Conservation (phyloP, 1,284 basidiomycete genomes). For the Schizophyllum commune region DNA sequence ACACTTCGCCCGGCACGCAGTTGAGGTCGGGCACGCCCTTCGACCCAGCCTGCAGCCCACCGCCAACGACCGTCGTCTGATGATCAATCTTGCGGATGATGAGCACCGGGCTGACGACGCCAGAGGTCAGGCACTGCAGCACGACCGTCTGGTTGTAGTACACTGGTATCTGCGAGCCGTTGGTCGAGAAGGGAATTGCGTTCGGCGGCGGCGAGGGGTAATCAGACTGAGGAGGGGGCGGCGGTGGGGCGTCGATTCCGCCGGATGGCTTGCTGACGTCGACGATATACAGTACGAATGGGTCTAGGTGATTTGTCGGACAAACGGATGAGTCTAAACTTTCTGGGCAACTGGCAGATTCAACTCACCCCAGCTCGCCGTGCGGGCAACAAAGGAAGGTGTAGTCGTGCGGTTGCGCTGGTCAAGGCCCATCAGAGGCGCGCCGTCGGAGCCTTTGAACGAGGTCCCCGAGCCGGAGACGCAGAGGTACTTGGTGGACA, state of each 20-base stretch:
- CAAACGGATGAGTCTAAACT: constrained; percentile 12
- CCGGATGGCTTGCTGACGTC: constrained; percentile 76
- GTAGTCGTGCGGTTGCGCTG: constrained; percentile 62
- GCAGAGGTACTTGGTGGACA: constrained; percentile 93
- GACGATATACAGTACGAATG: constrained; percentile 94
- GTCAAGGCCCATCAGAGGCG: constrained; percentile 74
- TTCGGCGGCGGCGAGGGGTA: constrained; percentile 88
- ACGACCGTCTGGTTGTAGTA: constrained; percentile 97
- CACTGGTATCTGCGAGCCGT: constrained; percentile 75
- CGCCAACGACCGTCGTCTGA: constrained; percentile 84
- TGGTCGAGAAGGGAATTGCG: constrained; percentile 74
- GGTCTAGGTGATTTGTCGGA: constrained; percentile 40
- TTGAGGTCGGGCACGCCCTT: constrained; percentile 79
- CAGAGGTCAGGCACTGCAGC: constrained; percentile 89
- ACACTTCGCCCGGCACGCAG: constrained; percentile 77
- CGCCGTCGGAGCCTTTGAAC: constrained; percentile 87
- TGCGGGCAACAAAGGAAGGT: constrained; percentile 79
- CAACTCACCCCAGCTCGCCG: constrained; percentile 72
- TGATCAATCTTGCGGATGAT: constrained; percentile 93
- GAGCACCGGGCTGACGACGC: constrained; percentile 86
- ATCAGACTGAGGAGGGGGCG: constrained; percentile 72
- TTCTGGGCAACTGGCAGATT: constrained; percentile 8
- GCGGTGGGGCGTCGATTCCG: constrained; percentile 66
- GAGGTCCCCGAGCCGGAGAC: constrained; percentile 87
- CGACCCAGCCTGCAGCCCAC: constrained; percentile 73